Base-by-base conservation (phyloP, 495 filamentous ascomycete genomes). In the Aspergillus bridgeri region DNA sequence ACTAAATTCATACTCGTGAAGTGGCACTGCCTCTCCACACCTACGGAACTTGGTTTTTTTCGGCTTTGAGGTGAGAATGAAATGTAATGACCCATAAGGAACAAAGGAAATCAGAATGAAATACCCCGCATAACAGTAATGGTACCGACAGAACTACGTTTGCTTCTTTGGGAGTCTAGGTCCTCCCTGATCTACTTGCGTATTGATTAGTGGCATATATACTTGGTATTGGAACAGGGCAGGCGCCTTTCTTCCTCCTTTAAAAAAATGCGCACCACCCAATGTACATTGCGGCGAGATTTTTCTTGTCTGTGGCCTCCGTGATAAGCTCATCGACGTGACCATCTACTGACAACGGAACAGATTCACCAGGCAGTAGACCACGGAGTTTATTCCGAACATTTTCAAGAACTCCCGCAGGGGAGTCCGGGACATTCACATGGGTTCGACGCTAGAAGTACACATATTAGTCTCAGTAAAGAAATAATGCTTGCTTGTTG, bases 201-300 rank as follows among this genome's bases (percentile, higher is more conserved):
- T 38, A 38, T 9, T 13, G 8, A 47, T 47, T 47, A 47, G 15
- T 21, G 47, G 4, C 46, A 59, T 46, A 13, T 20, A 43, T 22
- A 33, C 20, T 8, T 7, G 18, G 20, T 24, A 21, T 17, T 5
- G 13, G 29, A 43, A 44, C 2, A 45, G 22, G 27, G 44, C n/a
- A 15, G 18, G 27, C 11, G 27, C 27, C 27, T 6, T n/a, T 29
- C 27, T 29, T 29, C 6, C 13, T 27, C 6, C 15, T 51, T 74
- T 63, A 97, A 61, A 96, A 86, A 67, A 97, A 98, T 20, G 93
- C 82, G 79, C 91, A 96, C 94, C 94, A 98, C 22, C 94, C 94
- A 74, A 98, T 94, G 73, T 98, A 98, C 94, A 98, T 98, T 6
- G 81, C 81, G 17, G 88, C 82, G 69, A 99, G 74, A 64, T 89